phyloP scores from a whole-genome alignment of 2,329 filamentous ascomycete species.

The Pyrenophora seminiperda region DNA sequence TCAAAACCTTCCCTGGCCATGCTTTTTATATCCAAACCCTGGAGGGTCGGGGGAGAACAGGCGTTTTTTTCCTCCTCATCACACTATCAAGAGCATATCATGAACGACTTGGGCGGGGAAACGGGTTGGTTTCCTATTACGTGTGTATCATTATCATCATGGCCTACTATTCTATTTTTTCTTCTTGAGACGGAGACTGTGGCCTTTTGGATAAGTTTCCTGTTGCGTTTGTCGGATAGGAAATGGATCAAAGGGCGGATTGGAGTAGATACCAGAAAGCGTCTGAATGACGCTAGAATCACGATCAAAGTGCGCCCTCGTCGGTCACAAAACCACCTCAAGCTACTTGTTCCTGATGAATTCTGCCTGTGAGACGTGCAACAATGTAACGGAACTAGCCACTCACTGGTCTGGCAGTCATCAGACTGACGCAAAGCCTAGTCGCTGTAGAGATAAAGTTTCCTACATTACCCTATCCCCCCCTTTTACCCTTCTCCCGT shows the following conservation, averaged over 20 bases:
- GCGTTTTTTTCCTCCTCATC: conserved; percentile 24
- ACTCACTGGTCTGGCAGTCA: no score
- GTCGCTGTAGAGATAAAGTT: no score
- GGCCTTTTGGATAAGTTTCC: not conserved
- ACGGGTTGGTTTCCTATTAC: conserved; percentile 28
- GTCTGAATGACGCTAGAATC: conserved; percentile 24
- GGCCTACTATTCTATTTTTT: conserved; percentile 14
- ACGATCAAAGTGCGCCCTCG: conserved; percentile 7
- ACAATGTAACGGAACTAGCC: no score
- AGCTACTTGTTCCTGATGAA: no score
- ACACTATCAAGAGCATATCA: conserved; percentile 23
- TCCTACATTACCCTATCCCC: no score
- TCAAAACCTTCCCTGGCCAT: conserved; percentile 21
- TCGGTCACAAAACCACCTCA: no score
- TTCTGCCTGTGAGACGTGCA: no score
- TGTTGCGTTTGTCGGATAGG: conserved; percentile 11
- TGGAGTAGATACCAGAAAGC: conserved; percentile 28
- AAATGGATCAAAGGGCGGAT: conserved; percentile 5
- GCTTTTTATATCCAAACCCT: conserved; percentile 23
- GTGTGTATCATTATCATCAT: conserved; percentile 14
- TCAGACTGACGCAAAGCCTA: not conserved
- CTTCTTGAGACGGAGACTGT: not conserved
- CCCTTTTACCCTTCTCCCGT: no score
- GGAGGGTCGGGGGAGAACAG: conserved; percentile 10
- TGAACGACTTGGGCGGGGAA: conserved; percentile 22